A percentile compares a stretch with the other conserved stretches of the same genome.
Evolutionary conservation across 2,329 filamentous ascomycete genomes (phyloP).

Genomic region (Cladophialophora immunda): DNA sequence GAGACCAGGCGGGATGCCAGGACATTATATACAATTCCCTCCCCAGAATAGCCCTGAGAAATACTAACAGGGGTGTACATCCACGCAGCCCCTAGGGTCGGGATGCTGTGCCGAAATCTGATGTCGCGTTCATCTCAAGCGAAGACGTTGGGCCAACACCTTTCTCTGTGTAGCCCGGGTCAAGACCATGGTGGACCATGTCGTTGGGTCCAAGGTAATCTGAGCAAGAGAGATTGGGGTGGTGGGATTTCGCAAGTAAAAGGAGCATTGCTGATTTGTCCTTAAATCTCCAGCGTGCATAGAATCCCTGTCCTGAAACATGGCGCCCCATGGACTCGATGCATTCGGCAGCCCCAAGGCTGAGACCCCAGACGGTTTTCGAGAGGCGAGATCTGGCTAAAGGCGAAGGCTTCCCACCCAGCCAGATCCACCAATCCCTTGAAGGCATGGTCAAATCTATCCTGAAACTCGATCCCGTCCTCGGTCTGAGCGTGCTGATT

Average conservation of each 20-base stretch:
- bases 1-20: background rate
- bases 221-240: conserved; percentile 23
- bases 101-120: conserved; percentile 16
- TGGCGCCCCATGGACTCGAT: background rate
- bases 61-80: background rate
- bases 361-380: conserved; percentile 7
- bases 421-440: conserved; percentile 20
- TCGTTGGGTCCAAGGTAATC: conserved; percentile 8
- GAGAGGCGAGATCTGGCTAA: conserved; percentile 9
- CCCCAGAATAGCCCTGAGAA: background rate
- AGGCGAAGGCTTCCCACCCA: background rate
- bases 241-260: background rate
- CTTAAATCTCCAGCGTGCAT: conserved; percentile 20
- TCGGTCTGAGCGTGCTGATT: background rate
- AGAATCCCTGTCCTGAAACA: conserved; percentile 26
- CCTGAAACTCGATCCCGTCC: background rate
- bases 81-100: conserved; percentile 1
- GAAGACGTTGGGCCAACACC: conserved; percentile 6
- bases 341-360: conserved; percentile 13
- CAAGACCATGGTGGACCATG: conserved; percentile 8
- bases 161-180: background rate
- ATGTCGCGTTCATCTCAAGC: conserved; percentile 28
- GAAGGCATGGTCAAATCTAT: conserved; percentile 4
- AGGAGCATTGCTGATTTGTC: conserved; percentile 24
- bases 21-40: conserved; percentile 14